Conservation (phyloP, 352 stramenopile species). For the Phytophthora macrochlamydospora region DNA sequence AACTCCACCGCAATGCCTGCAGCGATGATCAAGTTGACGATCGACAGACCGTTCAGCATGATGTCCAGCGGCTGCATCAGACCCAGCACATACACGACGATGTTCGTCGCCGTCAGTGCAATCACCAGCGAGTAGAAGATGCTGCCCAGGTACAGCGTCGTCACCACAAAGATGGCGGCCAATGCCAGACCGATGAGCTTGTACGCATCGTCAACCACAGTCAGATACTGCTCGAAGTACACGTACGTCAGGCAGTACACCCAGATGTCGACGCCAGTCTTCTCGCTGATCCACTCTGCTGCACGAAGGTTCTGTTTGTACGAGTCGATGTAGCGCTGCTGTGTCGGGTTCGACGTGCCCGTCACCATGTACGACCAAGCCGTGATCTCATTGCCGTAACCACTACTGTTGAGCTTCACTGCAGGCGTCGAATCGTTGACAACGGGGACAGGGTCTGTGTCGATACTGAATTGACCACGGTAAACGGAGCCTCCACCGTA, state of each 20-base stretch:
- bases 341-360: conserved; percentile 55
- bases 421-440: conserved; percentile 38
- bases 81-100: conserved; percentile 58
- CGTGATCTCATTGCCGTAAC: conserved; percentile 57
- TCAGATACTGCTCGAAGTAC: conserved; percentile 76
- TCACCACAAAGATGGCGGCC: conserved; percentile 58
- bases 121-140: conserved; percentile 52
- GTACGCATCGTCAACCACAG: conserved; percentile 56
- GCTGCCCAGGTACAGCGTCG: conserved; percentile 52
- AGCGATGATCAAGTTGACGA: conserved; percentile 86
- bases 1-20: conserved; percentile 85
- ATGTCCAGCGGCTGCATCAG: conserved; percentile 70
- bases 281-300: conserved; percentile 59
- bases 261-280: conserved; percentile 65
- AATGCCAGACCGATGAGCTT: conserved; percentile 53
- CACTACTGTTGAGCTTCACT: conserved; percentile 56
- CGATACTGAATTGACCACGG: conserved; percentile 65
- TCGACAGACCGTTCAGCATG: conserved; percentile 81
- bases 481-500: conserved; percentile 76
- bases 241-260: conserved; percentile 63
- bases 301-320: conserved; percentile 61
- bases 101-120: conserved; percentile 50
- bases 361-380: conserved; percentile 76
- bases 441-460: conserved; percentile 58
- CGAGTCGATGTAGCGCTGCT: conserved; percentile 62